phyloP scores from a whole-genome alignment of 805 yeast species.

The Hanseniaspora meyeri region DNA sequence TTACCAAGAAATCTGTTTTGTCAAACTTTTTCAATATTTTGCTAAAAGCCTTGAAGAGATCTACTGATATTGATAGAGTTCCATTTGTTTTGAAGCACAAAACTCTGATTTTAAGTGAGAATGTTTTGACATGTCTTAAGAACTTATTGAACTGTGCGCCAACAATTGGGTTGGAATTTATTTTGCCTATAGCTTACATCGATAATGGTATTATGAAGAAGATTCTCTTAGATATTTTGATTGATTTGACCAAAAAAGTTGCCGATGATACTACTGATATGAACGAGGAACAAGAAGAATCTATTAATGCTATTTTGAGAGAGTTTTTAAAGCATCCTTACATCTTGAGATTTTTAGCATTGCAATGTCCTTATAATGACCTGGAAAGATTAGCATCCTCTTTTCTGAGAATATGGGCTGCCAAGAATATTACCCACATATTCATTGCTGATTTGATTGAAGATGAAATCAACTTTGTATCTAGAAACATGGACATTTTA shows the following conservation, averaged over 20 bases:
- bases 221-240: constrained; percentile 66
- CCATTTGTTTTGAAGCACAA: constrained; percentile 39
- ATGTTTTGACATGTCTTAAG: constrained; percentile 52
- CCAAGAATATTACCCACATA: constrained; percentile 32
- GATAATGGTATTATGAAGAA: constrained; percentile 50
- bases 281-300: constrained; percentile 21
- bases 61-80: constrained; percentile 27
- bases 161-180: constrained; percentile 63
- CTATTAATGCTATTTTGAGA: constrained; percentile 25
- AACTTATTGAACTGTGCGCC: constrained; percentile 61
- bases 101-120: constrained; percentile 44
- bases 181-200: constrained; percentile 69
- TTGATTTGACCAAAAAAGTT: constrained; percentile 41
- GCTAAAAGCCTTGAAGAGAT: constrained; percentile 32
- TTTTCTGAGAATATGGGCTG: constrained; percentile 42
- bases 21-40: constrained; percentile 59
- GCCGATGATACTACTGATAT: constrained; percentile 22
- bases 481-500: constrained; percentile 57
- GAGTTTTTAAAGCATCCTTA: constrained; percentile 30
- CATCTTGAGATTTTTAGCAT: constrained; percentile 42
- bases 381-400: constrained; percentile 61
- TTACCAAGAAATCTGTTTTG: constrained; percentile 49
- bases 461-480: constrained; percentile 49
- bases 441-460: constrained; percentile 44
- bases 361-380: constrained; percentile 53